Evolutionary conservation across 805 yeast genomes (phyloP), one percentile per base, ranked within the genome.

Genomic region (Cyberlindnera nakhonratchasimensis): DNA sequence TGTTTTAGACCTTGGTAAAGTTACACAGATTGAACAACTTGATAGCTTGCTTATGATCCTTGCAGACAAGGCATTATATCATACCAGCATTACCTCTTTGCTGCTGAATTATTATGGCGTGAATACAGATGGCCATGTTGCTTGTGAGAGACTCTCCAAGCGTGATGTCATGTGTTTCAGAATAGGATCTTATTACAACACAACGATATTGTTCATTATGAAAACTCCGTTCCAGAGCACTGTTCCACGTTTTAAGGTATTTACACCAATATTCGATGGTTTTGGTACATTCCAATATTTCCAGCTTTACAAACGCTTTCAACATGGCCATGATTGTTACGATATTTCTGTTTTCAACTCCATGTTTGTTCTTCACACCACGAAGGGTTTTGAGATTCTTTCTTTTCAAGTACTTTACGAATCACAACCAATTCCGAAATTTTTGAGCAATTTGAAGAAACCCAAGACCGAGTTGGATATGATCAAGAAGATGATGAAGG

Each of bases 111-210:
- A 78, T 54, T 71, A 72, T 42, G 75, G 70, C 30, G 61, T 55
- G 22, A 54, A 56, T 14, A 50, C 57, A n/a, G 65, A 65, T 29
- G 52, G 63, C 1, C 56, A 58, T 4, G 50, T 73, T 17, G 66
- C 74, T n/a, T 75, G 82, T 13, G 70, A 75, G 23, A 60, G 70
- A 21, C 52, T 78, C 11, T 66, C 79, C 12, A 68, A 72, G 49
- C 77, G 79, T 59, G 63, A 78, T 57, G 79, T 80, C 0, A 62
- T 74, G 2, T 80, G 74, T 48, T 89, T 86, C 63, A 75, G 74
- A 36, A 66, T 84, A 46, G 96, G 93, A 0, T 74, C 70, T 23
- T 87, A 89, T 57, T 72, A 79, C 44, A 79, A 77, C 60, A 70
- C 77, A 48, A 76, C 69, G 31, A 70, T 77, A 72, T 61, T 81